Base-by-base conservation (phyloP, 257 asterid species). In the Solanum pennellii region DNA sequence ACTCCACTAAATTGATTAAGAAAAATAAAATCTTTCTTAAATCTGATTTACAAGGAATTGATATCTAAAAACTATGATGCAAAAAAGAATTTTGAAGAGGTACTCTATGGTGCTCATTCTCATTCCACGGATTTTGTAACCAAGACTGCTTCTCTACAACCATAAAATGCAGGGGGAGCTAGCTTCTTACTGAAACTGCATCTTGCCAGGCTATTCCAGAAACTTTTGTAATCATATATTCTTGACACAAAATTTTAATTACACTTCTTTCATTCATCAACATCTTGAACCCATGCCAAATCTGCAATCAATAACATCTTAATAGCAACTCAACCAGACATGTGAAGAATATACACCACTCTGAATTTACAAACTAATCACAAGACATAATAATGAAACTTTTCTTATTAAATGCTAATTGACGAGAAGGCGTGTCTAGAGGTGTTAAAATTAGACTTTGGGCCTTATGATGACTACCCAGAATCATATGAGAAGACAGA, bases 231-330 rank as follows among this genome's bases (percentile, higher is more conserved):
- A 14, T 29, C 66, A 45, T 27, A 29, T 45, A 42, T 45, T 7
- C 41, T 56, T 56, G 84, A 31, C 18, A 49, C 41, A 44, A 29
- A 49, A 8, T 3, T 65, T 80, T 80, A 29, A 80, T 80, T 47
- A n/a, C 29, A 6, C 68, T 16, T 80, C 20, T 80, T 72, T 89
- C 88, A 91, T 16, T 89, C 91, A 60, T 88, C 92, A 73, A 89
- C 82, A 59, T 90, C 92, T 83, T 90, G 91, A 41, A 88, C 92
- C 92, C 92, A 89, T 47, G 93, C 87, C 89, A 91, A 86, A 90
- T 91, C 93, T 91, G 92, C 49, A 62, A 49, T 44, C 7, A 56
- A 7, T 56, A 56, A 56, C 25, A 42, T 20, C 49, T 35, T 25
- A 68, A 18, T 23, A 68, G 66, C 16, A 14, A 71, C 44, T 23